These are phyloP conservation scores for Ogataea chonburiensis DNA, from an alignment of 805 yeast species.

Conservation along the genomic window DNA sequence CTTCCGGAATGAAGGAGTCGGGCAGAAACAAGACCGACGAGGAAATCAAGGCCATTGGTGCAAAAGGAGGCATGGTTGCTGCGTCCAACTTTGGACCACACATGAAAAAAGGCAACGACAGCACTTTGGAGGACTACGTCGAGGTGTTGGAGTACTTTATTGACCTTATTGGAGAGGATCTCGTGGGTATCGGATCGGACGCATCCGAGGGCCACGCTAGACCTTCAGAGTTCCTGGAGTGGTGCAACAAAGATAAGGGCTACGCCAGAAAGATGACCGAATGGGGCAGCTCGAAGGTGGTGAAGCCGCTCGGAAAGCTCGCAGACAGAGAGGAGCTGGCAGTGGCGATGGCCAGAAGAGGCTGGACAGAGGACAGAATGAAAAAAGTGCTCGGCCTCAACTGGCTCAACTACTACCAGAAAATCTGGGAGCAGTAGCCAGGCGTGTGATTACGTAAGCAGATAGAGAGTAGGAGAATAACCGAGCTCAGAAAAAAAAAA, in stretches of 20 bases:
- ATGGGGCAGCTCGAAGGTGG: conserved; percentile 23
- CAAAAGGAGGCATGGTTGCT: conserved; percentile 22
- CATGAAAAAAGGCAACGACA: conserved; percentile 25
- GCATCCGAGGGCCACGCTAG: conserved; percentile 31
- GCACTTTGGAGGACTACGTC: conserved; percentile 45
- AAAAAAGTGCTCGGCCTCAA: conserved; percentile 21
- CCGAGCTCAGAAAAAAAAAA: no score
- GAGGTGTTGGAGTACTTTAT: conserved; percentile 42
- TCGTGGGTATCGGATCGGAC: conserved; percentile 50
- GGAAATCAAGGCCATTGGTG: conserved; percentile 22
- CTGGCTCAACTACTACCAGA: conserved; percentile 21
- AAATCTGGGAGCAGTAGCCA: conserved; percentile 22
- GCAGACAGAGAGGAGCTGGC: conserved; percentile 25
- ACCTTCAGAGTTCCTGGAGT: conserved; percentile 23
- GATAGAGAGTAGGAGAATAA: no score
- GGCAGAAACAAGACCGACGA: conserved; percentile 25
- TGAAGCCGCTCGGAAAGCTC: conserved; percentile 20
- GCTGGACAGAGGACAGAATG: conserved; percentile 23
- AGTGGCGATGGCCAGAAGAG: conserved; percentile 22
- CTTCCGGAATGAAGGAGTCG: conserved; percentile 19
- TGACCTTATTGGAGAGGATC: conserved; percentile 45
- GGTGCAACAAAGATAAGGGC: conserved; percentile 23
- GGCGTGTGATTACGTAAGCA: conserved; percentile 3
- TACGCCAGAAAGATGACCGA: conserved; percentile 24
- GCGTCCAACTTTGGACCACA: conserved; percentile 24